A percentile compares a stretch with the other conserved stretches of the same genome.
phyloP scores from a whole-genome alignment of 2,329 filamentous ascomycete species.

The Xylogone sp. region DNA sequence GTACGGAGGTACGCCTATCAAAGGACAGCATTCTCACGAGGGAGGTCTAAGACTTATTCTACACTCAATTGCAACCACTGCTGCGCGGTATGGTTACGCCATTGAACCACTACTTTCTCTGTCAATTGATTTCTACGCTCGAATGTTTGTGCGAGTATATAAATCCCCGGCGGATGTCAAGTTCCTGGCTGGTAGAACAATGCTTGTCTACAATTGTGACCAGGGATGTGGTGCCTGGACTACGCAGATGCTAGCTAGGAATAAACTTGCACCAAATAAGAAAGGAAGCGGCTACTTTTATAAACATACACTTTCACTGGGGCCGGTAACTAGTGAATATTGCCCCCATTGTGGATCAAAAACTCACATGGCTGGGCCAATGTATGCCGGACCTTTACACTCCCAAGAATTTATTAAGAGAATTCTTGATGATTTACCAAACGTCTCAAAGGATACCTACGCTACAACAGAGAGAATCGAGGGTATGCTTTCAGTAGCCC shows the following conservation, averaged over 20 bases:
- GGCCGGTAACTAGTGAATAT: slow-evolving; percentile 58
- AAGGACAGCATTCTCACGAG: slow-evolving; percentile 84
- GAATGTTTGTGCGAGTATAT: slow-evolving; percentile 80
- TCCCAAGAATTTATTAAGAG: slow-evolving; percentile 76
- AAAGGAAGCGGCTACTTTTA: slow-evolving; percentile 67
- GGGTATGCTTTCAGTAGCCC: slow-evolving; percentile 85
- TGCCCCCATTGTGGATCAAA: slow-evolving; percentile 85
- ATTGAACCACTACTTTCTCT: slow-evolving; percentile 90
- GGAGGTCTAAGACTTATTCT: slow-evolving; percentile 83
- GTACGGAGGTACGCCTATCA: slow-evolving; percentile 88
- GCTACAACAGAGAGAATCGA: slow-evolving; percentile 77
- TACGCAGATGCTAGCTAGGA: slow-evolving; percentile 72
- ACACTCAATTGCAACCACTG: slow-evolving; percentile 74
- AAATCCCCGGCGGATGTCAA: slow-evolving; percentile 85
- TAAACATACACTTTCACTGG: slow-evolving; percentile 74
- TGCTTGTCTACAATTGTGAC: slow-evolving; percentile 91
- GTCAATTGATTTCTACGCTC: slow-evolving; percentile 92
- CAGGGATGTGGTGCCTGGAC: slow-evolving; percentile 88
- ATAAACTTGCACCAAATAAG: slow-evolving; percentile 64
- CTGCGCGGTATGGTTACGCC: slow-evolving; percentile 78
- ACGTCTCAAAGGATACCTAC: slow-evolving; percentile 66
- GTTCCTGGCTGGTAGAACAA: slow-evolving; percentile 83
- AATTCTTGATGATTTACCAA: slow-evolving; percentile 69
- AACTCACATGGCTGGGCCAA: slow-evolving; percentile 86
- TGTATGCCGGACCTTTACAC: slow-evolving; percentile 91